phyloP scores from a whole-genome alignment of 352 stramenopile genomes.

The Pythium apleroticum region DNA sequence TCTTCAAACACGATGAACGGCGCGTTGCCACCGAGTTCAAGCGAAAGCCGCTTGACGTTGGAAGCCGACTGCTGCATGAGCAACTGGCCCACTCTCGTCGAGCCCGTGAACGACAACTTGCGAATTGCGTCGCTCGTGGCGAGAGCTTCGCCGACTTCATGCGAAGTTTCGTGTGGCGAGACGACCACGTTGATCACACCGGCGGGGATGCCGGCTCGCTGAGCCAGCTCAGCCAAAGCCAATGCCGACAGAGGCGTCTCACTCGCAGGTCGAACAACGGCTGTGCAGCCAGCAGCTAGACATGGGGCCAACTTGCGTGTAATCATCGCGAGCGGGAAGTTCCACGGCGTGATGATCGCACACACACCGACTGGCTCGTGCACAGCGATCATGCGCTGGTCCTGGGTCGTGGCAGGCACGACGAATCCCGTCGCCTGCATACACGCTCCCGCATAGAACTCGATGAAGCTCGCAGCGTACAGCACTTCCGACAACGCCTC shows the following conservation, averaged over 20 bases:
- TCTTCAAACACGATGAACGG: conserved; percentile 94
- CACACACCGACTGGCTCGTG: conserved; percentile 94
- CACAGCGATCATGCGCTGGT: conserved; percentile 73
- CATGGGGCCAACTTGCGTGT: conserved; percentile 95
- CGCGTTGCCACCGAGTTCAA: conserved; percentile 93
- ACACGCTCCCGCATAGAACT: conserved; percentile 95
- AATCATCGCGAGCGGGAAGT: conserved; percentile 99
- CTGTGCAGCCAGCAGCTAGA: conserved; percentile 93
- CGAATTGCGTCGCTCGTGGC: conserved; percentile 71
- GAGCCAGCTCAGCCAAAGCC: conserved; percentile 88
- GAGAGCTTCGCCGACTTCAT: conserved; percentile 79
- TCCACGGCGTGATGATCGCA: conserved; percentile 97
- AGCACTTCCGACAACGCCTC: conserved; percentile 93
- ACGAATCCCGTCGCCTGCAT: conserved; percentile 88
- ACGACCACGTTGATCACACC: conserved; percentile 91
- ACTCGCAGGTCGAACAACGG: conserved; percentile 96
- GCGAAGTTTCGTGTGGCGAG: conserved; percentile 58
- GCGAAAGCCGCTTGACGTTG: conserved; percentile 82
- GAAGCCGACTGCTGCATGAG: conserved; percentile 78
- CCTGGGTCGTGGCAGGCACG: conserved; percentile 47
- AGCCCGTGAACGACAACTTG: conserved; percentile 92
- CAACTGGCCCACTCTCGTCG: conserved; percentile 73
- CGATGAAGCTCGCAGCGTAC: conserved; percentile 94
- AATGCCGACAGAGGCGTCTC: conserved; percentile 96
- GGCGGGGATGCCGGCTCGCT: conserved; percentile 78